These are phyloP conservation scores for Penicillium oxalicum DNA, from an alignment of 2,329 filamentous ascomycete species.

Conservation along the genomic window DNA sequence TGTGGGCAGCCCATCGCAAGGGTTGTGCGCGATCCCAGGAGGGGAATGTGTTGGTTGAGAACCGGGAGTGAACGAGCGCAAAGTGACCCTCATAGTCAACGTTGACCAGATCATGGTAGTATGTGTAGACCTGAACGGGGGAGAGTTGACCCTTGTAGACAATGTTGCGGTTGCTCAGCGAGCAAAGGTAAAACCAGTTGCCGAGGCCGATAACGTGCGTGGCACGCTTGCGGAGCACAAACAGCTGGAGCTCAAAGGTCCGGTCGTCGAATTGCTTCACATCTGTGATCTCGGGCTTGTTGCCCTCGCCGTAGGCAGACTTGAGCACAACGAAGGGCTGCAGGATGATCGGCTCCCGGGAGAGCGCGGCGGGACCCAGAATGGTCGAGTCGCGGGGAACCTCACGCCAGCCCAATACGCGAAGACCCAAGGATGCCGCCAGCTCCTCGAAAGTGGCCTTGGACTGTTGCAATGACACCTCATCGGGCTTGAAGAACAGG, in stretches of 20 bases:
- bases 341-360: slow-evolving; percentile 88
- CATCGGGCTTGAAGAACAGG: slow-evolving; percentile 96
- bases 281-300: slow-evolving; percentile 71
- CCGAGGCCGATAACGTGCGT: slow-evolving; percentile 91
- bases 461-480: slow-evolving; percentile 82
- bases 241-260: slow-evolving; percentile 87
- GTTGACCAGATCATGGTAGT: slow-evolving; percentile 94
- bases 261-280: slow-evolving; percentile 74
- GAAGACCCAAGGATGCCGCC: slow-evolving; percentile 77
- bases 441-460: slow-evolving; percentile 91
- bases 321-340: slow-evolving; percentile 91
- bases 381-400: slow-evolving; percentile 90
- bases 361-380: slow-evolving; percentile 85
- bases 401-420: slow-evolving; percentile 92
- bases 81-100: slow-evolving; percentile 98
- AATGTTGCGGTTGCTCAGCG: slow-evolving; percentile 95
- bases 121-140: slow-evolving; percentile 92
- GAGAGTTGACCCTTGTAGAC: slow-evolving; percentile 97
- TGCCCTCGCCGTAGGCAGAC: slow-evolving; percentile 76
- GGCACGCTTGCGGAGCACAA: slow-evolving; percentile 87
- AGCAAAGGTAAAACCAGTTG: slow-evolving; percentile 99
- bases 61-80: slow-evolving; percentile 91
- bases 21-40: slow-evolving; percentile 98
- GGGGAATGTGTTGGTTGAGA: slow-evolving; percentile 97
- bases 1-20: slow-evolving; percentile 93